Base-by-base conservation (phyloP, 75 land plant species). In the Selaginella tamariscina region DNA sequence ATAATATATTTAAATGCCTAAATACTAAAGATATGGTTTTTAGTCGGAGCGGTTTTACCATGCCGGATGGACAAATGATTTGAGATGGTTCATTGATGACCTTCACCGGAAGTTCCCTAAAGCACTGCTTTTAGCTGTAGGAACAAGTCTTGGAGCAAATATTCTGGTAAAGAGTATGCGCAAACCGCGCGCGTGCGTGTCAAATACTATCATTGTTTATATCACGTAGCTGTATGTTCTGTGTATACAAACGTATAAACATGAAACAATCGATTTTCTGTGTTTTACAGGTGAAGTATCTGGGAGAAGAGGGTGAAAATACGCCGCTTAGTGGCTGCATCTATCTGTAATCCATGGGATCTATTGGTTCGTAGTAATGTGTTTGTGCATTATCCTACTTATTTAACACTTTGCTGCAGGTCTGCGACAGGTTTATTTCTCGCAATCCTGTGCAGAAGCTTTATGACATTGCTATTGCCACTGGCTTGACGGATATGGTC, bases 21-120 rank as follows among this genome's bases (percentile, higher is more conserved):
- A 20, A 20, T 13, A 49, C 18, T 20, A 49, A 49, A 49, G 18
- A 49, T 49, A 26, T 59, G 5, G 22, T 20, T 21, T 32, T 66
- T 32, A 94, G 98, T 85, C 99, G 32, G 96, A 90, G 76, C 75
- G 81, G 59, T 87, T 95, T 69, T 95, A 95, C 68, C 87, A 95
- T 87, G 99, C 97, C 66, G 99, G 96, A 32, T 95, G 99, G 96
- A 95, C 99, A 62, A 91, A 84, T 60, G 98, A 94, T 80, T 24
- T 84, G 55, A 80, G 98, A 33, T 76, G 32, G 64, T 73, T 94
- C 32, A 55, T 83, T 68, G 68, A 77, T 13, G 70, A 87, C 82
- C 79, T 94, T 30, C 88, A 84, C 66, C 54, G 73, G 15, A 74
- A 85, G 54, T 72, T 83, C 68, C 96, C 96, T n/a, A 69, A 74